phyloP scores from a whole-genome alignment of 2,329 filamentous ascomycete genomes.

The Fusarium sp. region DNA sequence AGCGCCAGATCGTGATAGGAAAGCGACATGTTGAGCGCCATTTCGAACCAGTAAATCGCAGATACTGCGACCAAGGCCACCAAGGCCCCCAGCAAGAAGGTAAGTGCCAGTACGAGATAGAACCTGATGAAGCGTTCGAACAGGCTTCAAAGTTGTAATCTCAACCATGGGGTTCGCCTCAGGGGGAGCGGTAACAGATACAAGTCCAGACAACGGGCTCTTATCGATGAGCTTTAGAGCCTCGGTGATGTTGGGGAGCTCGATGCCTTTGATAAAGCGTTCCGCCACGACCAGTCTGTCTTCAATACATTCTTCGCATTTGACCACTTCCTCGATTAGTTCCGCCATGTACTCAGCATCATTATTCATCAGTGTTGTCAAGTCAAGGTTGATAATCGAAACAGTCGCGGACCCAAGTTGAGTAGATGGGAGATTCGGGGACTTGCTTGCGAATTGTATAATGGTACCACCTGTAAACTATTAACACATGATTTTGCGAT shows the following conservation, averaged over 20 bases:
- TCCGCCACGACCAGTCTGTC: not conserved
- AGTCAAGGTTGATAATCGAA: conserved; percentile 50
- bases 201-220: conserved; percentile 43
- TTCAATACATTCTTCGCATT: conserved; percentile 3
- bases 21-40: conserved; percentile 63
- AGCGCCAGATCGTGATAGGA: conserved; percentile 63
- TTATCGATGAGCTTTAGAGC: conserved; percentile 46
- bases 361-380: conserved; percentile 47
- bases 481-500: conserved; percentile 12
- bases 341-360: conserved; percentile 49
- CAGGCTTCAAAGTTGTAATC: conserved; percentile 34
- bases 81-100: conserved; percentile 66
- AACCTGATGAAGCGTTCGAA: conserved; percentile 45
- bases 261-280: conserved; percentile 13
- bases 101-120: conserved; percentile 59
- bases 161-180: conserved; percentile 31
- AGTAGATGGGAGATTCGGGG: conserved; percentile 27
- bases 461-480: conserved; percentile 47
- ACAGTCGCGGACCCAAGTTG: conserved; percentile 28
- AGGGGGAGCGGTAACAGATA: conserved; percentile 27
- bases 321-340: conserved; percentile 40
- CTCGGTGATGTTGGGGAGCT: conserved; percentile 39
- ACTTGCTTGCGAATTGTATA: conserved; percentile 47
- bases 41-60: conserved; percentile 61
- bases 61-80: conserved; percentile 66